Percentiles rank a stretch among this genome's conserved stretches.
These are phyloP conservation scores for Ormosia emarginata DNA, from an alignment of 306 rosid genomes.

Conservation along the genomic window DNA sequence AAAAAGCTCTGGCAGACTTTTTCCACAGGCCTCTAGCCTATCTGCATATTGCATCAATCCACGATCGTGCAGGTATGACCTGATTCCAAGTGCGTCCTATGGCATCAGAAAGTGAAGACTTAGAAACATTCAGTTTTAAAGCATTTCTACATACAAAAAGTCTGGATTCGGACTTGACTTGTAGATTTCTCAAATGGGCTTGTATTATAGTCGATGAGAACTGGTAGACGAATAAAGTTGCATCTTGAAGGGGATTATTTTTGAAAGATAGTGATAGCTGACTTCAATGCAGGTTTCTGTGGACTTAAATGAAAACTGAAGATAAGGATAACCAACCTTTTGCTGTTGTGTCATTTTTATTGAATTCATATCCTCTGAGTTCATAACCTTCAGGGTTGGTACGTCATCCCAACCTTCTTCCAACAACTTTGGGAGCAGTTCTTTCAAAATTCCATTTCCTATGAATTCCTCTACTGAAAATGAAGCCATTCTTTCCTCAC, in stretches of 20 bases:
- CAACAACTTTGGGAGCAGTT: slow-evolving; percentile 55
- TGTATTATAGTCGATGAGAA: not conserved
- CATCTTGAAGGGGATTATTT: not conserved
- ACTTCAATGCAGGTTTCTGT: not conserved
- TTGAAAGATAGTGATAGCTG: not conserved
- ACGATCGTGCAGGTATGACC: slow-evolving; percentile 83
- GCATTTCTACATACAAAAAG: not conserved
- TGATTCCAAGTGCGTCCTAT: slow-evolving; percentile 75
- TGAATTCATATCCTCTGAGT: slow-evolving; percentile 69
- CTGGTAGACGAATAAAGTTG: not conserved
- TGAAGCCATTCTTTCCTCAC: slow-evolving; percentile 58
- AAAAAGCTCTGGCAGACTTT: slow-evolving; percentile 53
- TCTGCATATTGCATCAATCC: slow-evolving; percentile 78
- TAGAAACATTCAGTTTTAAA: not conserved
- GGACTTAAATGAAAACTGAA: not conserved
- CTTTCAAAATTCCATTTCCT: slow-evolving; percentile 76
- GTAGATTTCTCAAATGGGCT: not conserved
- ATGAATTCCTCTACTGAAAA: slow-evolving; percentile 76
- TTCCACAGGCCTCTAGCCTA: slow-evolving; percentile 52
- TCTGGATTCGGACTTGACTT: not conserved
- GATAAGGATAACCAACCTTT: slow-evolving; percentile 45
- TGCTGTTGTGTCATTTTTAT: slow-evolving; percentile 67
- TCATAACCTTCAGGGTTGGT: slow-evolving; percentile 84
- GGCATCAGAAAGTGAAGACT: not conserved
- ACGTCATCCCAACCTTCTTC: slow-evolving; percentile 97